These are phyloP conservation scores for Dimargaris verticillata DNA, from an alignment of 192 early-diverging fungal genomes.

Conservation along the genomic window DNA sequence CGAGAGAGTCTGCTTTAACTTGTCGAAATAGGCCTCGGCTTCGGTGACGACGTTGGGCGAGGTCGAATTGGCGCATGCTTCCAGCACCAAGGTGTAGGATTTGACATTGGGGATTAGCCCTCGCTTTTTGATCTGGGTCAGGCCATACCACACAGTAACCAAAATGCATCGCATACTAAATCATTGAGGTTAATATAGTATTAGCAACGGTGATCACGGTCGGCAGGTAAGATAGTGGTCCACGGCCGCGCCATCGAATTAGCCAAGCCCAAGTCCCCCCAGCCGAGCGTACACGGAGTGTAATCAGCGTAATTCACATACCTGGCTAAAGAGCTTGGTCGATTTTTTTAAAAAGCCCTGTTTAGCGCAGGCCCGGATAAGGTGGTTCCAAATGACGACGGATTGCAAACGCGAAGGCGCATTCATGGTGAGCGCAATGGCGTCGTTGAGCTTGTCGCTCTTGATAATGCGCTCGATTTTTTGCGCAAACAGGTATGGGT, in stretches of 20 bases:
- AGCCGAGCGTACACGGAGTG: too few relatives aligned
- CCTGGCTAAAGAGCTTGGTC: neutral
- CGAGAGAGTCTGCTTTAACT: neutral
- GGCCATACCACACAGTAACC: too few relatives aligned
- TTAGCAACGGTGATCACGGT: too few relatives aligned
- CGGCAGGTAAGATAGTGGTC: too few relatives aligned
- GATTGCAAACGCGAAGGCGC: neutral
- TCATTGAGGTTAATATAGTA: too few relatives aligned
- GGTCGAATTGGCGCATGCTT: neutral
- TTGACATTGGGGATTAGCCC: neutral
- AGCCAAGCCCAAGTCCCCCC: too few relatives aligned
- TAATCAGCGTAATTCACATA: too few relatives aligned
- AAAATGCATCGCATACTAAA: too few relatives aligned
- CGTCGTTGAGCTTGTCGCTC: neutral
- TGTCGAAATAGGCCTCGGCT: neutral
- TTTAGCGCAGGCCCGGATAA: conserved; percentile 1
- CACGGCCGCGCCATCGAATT: too few relatives aligned
- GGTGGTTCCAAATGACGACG: conserved; percentile 1
- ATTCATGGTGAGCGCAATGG: conserved; percentile 5
- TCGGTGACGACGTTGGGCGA: neutral
- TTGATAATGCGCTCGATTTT: neutral
- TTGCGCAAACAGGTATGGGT: neutral
- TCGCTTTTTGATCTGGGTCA: neutral
- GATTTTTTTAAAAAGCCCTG: neutral
- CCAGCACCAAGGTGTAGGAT: conserved; percentile 1